phyloP scores from a whole-genome alignment of 2,329 filamentous ascomycete species.

The Fusarium sp. region DNA sequence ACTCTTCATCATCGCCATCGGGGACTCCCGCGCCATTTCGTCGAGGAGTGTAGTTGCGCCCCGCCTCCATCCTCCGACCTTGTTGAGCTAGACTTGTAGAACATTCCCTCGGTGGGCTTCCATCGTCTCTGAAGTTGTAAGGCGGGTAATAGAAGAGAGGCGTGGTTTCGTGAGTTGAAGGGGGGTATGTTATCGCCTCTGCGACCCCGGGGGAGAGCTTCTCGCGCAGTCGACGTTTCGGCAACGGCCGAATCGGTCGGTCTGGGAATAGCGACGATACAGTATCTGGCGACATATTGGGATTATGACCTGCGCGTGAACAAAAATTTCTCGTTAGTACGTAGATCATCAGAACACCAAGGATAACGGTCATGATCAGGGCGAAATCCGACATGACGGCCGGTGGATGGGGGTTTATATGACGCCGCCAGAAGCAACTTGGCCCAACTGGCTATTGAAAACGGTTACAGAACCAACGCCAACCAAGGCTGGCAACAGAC shows the following conservation, averaged over 20 bases:
- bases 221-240: slow-evolving; percentile 88
- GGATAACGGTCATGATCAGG: slow-evolving; percentile 30
- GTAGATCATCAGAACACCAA: slow-evolving; percentile 38
- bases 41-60: slow-evolving; percentile 46
- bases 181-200: slow-evolving; percentile 84
- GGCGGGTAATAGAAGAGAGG: slow-evolving; percentile 76
- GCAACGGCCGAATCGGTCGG: slow-evolving; percentile 91
- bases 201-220: slow-evolving; percentile 88
- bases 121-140: slow-evolving; percentile 67
- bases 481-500: slow-evolving; percentile 14
- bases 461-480: slow-evolving; percentile 10
- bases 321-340: slow-evolving; percentile 48
- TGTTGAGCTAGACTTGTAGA: slow-evolving; percentile 43
- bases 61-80: slow-evolving; percentile 43
- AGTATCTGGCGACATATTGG: slow-evolving; percentile 78
- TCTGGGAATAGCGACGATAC: slow-evolving; percentile 86
- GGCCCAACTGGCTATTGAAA: slow-evolving; percentile 12
- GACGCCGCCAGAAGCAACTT: slow-evolving; percentile 12
- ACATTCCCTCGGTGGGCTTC: slow-evolving; percentile 33
- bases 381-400: slow-evolving; percentile 26
- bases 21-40: slow-evolving; percentile 61
- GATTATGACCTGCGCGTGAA: slow-evolving; percentile 57
- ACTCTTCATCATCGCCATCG: slow-evolving; percentile 73
- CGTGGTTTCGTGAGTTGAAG: slow-evolving; percentile 76
- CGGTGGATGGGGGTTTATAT: slow-evolving; percentile 9